phyloP scores from a whole-genome alignment of 225 moss, liverwort and hornwort genomes.

The Sphagnum contortum region DNA sequence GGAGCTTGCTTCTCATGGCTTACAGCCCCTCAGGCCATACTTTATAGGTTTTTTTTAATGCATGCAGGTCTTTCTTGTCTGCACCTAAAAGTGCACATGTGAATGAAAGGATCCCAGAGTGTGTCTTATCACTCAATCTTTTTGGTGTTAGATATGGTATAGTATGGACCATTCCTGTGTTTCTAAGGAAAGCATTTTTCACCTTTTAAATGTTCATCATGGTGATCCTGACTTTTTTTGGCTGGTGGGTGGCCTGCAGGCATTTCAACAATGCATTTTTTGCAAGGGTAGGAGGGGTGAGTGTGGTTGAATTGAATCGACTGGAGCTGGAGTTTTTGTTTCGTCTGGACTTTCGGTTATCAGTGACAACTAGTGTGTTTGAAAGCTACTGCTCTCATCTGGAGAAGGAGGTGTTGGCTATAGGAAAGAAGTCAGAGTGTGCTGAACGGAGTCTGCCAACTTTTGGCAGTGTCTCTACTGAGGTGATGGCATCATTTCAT shows the following conservation, averaged over 20 bases:
- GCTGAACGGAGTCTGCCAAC: conserved; percentile 56
- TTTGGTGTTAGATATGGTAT: too few species aligned
- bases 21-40: too few species aligned
- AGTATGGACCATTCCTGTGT: neutral
- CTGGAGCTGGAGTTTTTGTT: conserved; percentile 81
- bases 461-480: conserved; percentile 28
- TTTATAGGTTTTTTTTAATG: too few species aligned
- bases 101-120: too few species aligned
- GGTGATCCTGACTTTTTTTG: neutral
- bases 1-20: too few species aligned
- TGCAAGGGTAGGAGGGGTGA: conserved; percentile 92
- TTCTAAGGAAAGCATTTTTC: too few species aligned
- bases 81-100: too few species aligned
- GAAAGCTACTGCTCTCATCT: conserved; percentile 86
- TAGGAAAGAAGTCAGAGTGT: conserved; percentile 40
- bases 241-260: conserved; percentile 24
- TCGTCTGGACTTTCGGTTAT: conserved; percentile 78
- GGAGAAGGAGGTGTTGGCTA: conserved; percentile 67
- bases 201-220: neutral
- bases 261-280: conserved; percentile 95
- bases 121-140: too few species aligned
- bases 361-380: conserved; percentile 59
- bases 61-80: too few species aligned
- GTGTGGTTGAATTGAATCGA: conserved; percentile 68
- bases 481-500: conserved; percentile 13